phyloP scores from a whole-genome alignment of 306 rosid genomes.

The Luffa aegyptiaca region DNA sequence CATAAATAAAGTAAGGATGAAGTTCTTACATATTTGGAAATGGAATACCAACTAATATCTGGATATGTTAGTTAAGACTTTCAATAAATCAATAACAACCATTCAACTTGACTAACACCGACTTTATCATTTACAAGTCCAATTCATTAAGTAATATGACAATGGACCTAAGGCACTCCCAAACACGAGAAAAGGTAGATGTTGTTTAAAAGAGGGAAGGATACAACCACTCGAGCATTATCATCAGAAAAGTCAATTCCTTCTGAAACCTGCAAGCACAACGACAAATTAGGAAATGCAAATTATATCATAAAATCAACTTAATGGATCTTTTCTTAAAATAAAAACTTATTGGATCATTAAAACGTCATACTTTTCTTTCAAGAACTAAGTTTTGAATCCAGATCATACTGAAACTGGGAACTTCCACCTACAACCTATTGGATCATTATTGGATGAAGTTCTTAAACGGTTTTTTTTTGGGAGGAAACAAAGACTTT shows the following conservation, averaged over 20 bases:
- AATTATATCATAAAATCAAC: background rate
- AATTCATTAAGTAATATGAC: background rate
- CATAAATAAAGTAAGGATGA: conserved; percentile 12
- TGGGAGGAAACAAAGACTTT: too few relatives aligned
- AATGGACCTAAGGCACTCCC: background rate
- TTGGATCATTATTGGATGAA: background rate
- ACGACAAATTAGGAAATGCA: conserved; percentile 16
- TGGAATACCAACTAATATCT: conserved; percentile 92
- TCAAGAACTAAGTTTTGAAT: background rate
- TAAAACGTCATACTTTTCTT: background rate
- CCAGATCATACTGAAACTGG: background rate
- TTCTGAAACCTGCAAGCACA: conserved; percentile 79
- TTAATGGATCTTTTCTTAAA: background rate
- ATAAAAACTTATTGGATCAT: background rate
- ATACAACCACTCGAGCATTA: conserved; percentile 91
- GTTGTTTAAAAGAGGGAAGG: conserved; percentile 30
- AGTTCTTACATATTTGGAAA: conserved; percentile 84
- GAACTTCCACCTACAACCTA: background rate
- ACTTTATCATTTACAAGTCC: background rate
- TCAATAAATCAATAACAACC: conserved; percentile 7
- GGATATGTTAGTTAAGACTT: conserved; percentile 49
- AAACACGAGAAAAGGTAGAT: conserved; percentile 2
- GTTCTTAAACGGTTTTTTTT: background rate
- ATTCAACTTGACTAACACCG: conserved; percentile 2
- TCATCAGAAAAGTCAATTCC: conserved; percentile 95